Base-by-base conservation (phyloP, 345 rosid species). In the Hypericum perforatum region DNA sequence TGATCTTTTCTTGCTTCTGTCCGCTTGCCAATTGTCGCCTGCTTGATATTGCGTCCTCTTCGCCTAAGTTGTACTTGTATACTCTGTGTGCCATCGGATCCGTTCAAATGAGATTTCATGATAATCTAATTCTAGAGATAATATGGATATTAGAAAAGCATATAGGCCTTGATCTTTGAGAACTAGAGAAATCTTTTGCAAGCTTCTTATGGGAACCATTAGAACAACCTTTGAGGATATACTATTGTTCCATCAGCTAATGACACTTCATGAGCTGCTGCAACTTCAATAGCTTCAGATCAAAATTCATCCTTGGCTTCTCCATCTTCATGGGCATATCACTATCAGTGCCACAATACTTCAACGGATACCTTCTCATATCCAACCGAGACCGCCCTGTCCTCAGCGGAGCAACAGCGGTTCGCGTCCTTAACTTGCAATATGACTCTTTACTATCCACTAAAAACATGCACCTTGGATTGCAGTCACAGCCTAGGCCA, bases 1-100 rank as follows among this genome's bases (percentile, higher is more conserved):
- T 89, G 98, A n/a, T 88, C 96, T 41, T 68, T 92, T 74, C 69
- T 88, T 57, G 96, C 96, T 41, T 92, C 96, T 0, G 80, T 88
- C 66, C 96, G 90, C 1, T 59, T 87, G 58, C 95, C 95, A 0
- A 82, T 92, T 36, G 38, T 85, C 11, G 96, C 95, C 37, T n/a
- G 96, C 96, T 41, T 7, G 82, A 53, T 81, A 85, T 62, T 92
- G 98, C 57, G 76, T 92, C 49, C 82, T 92, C 38, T 87, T 78
- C 41, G 90, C 83, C 29, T 87, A 87, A 51, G 90, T 85, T 2
- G 96, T 92, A 83, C 16, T 90, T 57, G 57, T 54, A n/a, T 10
- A 36, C 45, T 63, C 32, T 22, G 15, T 7, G 6, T n/a, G 3
- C 15, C 15, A 4, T 2, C 7, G 1, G 16, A n/a, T n/a, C n/a